phyloP scores from a whole-genome alignment of 1,284 basidiomycete genomes.

The Boletus mariae region DNA sequence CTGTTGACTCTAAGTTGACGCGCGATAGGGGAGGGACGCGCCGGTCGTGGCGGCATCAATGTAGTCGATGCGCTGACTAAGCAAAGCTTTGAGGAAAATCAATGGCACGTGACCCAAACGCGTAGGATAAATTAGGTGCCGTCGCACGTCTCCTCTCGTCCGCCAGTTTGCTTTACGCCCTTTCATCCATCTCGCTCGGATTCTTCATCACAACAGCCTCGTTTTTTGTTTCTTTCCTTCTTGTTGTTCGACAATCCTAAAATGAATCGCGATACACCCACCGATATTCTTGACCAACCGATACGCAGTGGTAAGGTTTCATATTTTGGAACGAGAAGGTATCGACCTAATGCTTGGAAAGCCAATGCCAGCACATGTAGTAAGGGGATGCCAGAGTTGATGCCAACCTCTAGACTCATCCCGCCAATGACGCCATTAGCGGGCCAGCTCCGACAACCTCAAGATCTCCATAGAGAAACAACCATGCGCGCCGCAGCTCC shows the following conservation, averaged over 20 bases:
- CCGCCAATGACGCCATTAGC: constrained; percentile 6
- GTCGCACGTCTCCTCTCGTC: constrained; percentile 4
- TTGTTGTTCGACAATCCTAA: background rate
- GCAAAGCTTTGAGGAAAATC: constrained; percentile 7
- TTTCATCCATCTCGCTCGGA: constrained; percentile 13
- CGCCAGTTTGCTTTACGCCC: constrained; percentile 10
- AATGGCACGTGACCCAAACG: constrained; percentile 33
- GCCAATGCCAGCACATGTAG: constrained; percentile 9
- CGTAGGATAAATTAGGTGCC: constrained; percentile 32
- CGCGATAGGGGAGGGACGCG: constrained; percentile 3
- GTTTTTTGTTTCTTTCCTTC: constrained; percentile 6
- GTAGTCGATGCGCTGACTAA: constrained; percentile 3
- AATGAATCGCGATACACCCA: constrained; percentile 30
- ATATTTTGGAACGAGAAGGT: background rate
- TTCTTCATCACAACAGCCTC: constrained; percentile 2
- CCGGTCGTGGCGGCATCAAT: background rate
- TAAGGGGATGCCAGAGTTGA: constrained; percentile 9
- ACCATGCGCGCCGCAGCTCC: background rate
- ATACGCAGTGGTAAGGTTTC: constrained; percentile 15
- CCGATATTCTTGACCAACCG: constrained; percentile 9
- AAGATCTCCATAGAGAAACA: constrained; percentile 7
- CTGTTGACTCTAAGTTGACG: background rate
- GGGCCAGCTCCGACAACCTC: constrained; percentile 8
- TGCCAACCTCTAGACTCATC: constrained; percentile 5
- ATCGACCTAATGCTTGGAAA: constrained; percentile 1